A percentile compares a stretch with the other conserved stretches of the same genome.
Conservation (phyloP, 345 rosid genomes). For the Moricandia arvensis region DNA sequence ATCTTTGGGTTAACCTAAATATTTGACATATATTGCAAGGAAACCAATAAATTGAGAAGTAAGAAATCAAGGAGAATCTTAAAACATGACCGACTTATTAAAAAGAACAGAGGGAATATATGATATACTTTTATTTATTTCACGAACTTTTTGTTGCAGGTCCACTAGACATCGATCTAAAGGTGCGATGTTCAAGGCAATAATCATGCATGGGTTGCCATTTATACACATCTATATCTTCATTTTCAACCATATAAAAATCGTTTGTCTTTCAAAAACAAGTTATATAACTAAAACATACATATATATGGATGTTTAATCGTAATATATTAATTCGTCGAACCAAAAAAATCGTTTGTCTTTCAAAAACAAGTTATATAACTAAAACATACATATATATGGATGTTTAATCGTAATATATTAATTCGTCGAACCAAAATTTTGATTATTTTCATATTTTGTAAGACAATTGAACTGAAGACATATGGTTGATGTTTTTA, state of each 20-base stretch:
- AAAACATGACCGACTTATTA: neutral
- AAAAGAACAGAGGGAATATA: constrained; percentile 15
- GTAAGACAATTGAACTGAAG: neutral
- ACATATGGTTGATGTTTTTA: neutral
- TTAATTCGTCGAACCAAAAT: neutral
- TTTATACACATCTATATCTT: constrained; percentile 12
- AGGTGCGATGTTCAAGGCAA: constrained; percentile 32
- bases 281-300: neutral
- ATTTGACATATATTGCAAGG: neutral
- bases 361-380: neutral
- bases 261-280: neutral
- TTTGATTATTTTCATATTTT: neutral
- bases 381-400: neutral
- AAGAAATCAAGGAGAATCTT: neutral
- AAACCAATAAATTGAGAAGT: neutral
- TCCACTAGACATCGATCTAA: constrained; percentile 30
- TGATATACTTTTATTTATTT: constrained; percentile 8
- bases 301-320: neutral
- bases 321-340: too few species aligned
- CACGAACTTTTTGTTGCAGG: constrained; percentile 18
- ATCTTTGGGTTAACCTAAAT: neutral
- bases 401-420: neutral
- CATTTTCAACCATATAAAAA: constrained; percentile 6
- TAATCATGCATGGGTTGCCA: constrained; percentile 38
- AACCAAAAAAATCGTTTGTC: neutral